Evolutionary conservation across 352 stramenopile species (phyloP).

Genomic region (Globisporangium viniferum): DNA sequence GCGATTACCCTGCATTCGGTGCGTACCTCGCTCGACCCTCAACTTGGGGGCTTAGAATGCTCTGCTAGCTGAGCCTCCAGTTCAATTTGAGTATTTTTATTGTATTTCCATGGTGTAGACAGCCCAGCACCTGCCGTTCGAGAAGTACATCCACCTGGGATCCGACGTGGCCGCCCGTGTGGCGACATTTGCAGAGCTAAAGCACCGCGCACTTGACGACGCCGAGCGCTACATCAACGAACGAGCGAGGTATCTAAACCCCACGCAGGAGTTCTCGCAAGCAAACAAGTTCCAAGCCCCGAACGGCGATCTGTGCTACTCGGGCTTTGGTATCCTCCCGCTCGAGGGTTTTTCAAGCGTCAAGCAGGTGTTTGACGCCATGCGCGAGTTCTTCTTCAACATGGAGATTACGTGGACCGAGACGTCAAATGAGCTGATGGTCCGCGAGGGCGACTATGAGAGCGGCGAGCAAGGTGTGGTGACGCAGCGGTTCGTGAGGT

Average conservation of each 20-base stretch:
- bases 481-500: slow-evolving; percentile 1
- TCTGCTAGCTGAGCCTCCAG: background rate
- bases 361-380: slow-evolving; percentile 3
- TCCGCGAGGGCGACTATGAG: slow-evolving; percentile 32
- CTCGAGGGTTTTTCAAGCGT: slow-evolving; percentile 10
- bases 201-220: background rate
- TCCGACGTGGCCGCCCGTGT: background rate
- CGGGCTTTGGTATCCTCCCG: slow-evolving; percentile 21
- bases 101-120: background rate
- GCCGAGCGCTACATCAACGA: slow-evolving; percentile 23
- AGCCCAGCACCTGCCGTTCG: background rate
- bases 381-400: slow-evolving; percentile 14
- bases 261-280: slow-evolving; percentile 25
- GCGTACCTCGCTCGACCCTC: background rate
- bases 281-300: slow-evolving; percentile 20
- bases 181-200: background rate
- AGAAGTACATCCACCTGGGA: slow-evolving; percentile 6
- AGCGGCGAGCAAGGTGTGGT: slow-evolving; percentile 5
- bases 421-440: slow-evolving; percentile 30
- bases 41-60: no score
- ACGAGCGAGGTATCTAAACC: slow-evolving; percentile 21
- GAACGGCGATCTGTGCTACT: slow-evolving; percentile 18
- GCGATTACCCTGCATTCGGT: background rate
- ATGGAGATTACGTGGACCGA: slow-evolving; percentile 18
- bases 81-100: no score